phyloP scores from a whole-genome alignment of 2,329 filamentous ascomycete genomes.

The Alternaria consortialis region DNA sequence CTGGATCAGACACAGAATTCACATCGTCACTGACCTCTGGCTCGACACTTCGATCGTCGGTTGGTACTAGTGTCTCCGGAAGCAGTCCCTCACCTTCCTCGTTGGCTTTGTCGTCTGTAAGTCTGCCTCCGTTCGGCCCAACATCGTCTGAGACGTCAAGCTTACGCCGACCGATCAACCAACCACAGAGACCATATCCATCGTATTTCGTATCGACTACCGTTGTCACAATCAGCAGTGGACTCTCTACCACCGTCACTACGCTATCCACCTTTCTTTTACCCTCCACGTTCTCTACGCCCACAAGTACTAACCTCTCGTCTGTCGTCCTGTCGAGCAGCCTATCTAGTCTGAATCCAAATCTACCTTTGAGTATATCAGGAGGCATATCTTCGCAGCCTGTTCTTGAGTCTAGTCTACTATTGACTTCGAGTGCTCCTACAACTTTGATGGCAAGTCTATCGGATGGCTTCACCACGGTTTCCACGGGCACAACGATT shows the following conservation, averaged over 20 bases:
- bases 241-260: neutral
- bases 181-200: constrained; percentile 17
- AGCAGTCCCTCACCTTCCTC: neutral
- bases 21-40: neutral
- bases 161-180: constrained; percentile 4
- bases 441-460: constrained; percentile 6
- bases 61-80: neutral
- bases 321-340: neutral
- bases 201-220: neutral
- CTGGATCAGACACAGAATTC: neutral
- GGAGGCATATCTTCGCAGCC: neutral
- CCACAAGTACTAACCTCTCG: neutral
- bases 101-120: neutral
- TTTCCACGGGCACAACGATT: neutral
- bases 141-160: neutral
- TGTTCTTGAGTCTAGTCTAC: neutral
- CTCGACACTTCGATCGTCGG: neutral
- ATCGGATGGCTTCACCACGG: neutral
- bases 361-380: neutral
- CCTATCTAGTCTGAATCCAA: neutral
- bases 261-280: neutral
- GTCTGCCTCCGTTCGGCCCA: neutral
- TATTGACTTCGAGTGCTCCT: neutral
- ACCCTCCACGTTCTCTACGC: neutral
- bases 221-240: neutral